Percentiles rank a stretch among this genome's conserved stretches.
These are phyloP conservation scores for Phytophthora tubulina DNA, from an alignment of 352 stramenopile genomes.

Conservation along the genomic window DNA sequence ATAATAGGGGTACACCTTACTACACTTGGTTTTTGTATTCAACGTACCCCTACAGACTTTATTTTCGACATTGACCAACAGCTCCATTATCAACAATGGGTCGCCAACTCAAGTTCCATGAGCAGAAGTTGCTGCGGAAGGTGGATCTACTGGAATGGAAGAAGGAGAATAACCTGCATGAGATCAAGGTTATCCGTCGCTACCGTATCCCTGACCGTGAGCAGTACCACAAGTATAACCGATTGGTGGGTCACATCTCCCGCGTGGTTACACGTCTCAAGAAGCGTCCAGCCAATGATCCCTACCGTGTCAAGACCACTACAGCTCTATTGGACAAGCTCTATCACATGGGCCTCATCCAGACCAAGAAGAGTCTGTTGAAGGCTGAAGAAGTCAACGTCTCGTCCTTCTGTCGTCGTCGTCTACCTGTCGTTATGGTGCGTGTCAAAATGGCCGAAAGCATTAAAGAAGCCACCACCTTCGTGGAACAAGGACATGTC, in stretches of 20 bases:
- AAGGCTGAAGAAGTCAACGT: conserved; percentile 98
- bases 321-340: conserved; percentile 98
- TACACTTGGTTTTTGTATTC: conserved; percentile 31
- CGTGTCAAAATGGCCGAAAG: conserved; percentile 99
- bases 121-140: conserved; percentile 99
- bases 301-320: conserved; percentile 97
- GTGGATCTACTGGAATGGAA: conserved; percentile 99
- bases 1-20: conserved; percentile 6
- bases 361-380: conserved; percentile 96
- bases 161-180: conserved; percentile 98
- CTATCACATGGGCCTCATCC: conserved; percentile 98
- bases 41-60: not conserved
- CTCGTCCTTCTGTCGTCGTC: conserved; percentile 94
- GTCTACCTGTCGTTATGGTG: conserved; percentile 99
- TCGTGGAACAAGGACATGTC: conserved; percentile 98
- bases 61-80: not conserved
- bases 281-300: conserved; percentile 94
- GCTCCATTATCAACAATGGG: conserved; percentile 55
- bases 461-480: conserved; percentile 97
- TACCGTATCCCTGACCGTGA: conserved; percentile 99
- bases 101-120: conserved; percentile 95
- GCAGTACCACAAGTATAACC: conserved; percentile 99
- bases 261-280: conserved; percentile 96
- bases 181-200: conserved; percentile 97
- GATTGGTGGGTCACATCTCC: conserved; percentile 96